Conservation (phyloP, 768 basidiomycete genomes). For the Suillus lakei region DNA sequence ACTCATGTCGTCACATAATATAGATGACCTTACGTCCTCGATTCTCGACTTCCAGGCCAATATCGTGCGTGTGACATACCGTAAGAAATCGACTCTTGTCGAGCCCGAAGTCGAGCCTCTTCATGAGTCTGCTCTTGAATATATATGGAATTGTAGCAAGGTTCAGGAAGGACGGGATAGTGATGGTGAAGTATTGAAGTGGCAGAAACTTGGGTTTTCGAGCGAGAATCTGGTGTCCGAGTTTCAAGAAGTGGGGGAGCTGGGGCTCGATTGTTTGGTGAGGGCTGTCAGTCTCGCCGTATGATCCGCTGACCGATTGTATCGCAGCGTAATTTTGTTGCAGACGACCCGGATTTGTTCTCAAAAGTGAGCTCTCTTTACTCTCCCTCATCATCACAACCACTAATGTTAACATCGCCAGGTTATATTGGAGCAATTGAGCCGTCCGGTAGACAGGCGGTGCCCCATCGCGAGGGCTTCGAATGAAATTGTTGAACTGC, state of each 20-base stretch:
- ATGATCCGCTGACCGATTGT: not conserved
- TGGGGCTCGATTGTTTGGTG: slow-evolving; percentile 85
- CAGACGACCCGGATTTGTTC: slow-evolving; percentile 71
- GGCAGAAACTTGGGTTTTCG: slow-evolving; percentile 80
- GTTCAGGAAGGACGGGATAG: slow-evolving; percentile 56
- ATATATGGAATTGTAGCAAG: slow-evolving; percentile 71
- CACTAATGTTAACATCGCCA: slow-evolving; percentile 33
- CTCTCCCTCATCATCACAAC: not conserved
- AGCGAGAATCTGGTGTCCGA: slow-evolving; percentile 76
- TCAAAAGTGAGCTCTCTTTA: slow-evolving; percentile 55
- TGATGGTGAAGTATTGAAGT: slow-evolving; percentile 59
- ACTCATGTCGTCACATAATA: slow-evolving; percentile 81
- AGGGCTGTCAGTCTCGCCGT: slow-evolving; percentile 24
- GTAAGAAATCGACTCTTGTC: slow-evolving; percentile 80
- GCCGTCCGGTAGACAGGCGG: slow-evolving; percentile 70
- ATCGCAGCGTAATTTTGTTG: slow-evolving; percentile 67
- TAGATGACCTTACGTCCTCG: slow-evolving; percentile 81
- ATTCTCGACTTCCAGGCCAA: slow-evolving; percentile 91
- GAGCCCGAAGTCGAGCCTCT: slow-evolving; percentile 66
- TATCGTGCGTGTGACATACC: slow-evolving; percentile 76
- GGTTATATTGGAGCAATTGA: slow-evolving; percentile 82
- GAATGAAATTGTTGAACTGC: slow-evolving; percentile 82
- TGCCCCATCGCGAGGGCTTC: slow-evolving; percentile 87
- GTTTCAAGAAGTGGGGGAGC: slow-evolving; percentile 77
- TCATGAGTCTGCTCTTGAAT: slow-evolving; percentile 60